Conservation (phyloP, 371 early-diverging fungal genomes). For the Ordospora pajunii region DNA sequence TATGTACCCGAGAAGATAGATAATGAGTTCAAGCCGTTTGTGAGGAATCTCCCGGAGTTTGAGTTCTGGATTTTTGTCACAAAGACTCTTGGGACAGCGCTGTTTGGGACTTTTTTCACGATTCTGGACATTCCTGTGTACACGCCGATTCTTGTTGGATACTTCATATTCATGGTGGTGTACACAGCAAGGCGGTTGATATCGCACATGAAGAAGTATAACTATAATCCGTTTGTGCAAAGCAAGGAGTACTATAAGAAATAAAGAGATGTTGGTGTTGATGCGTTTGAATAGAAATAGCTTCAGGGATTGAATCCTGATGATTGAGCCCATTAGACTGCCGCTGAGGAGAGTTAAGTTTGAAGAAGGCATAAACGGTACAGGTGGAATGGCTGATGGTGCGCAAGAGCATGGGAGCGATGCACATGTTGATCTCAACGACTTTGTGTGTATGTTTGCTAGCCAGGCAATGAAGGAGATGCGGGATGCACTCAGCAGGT, state of each 20-base stretch:
- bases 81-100: slow-evolving; percentile 21
- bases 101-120: slow-evolving; percentile 53
- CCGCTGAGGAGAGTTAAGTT: neutral
- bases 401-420: neutral
- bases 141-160: slow-evolving; percentile 69
- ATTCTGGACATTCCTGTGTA: slow-evolving; percentile 91
- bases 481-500: neutral
- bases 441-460: slow-evolving; percentile 6
- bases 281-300: neutral
- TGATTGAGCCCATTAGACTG: neutral
- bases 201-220: slow-evolving; percentile 89
- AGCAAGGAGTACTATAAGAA: slow-evolving; percentile 72
- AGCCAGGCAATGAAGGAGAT: slow-evolving; percentile 21
- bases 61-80: slow-evolving; percentile 75
- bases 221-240: slow-evolving; percentile 86
- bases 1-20: slow-evolving; percentile 61
- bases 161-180: slow-evolving; percentile 81
- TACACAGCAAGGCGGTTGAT: slow-evolving; percentile 88
- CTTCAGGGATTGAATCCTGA: neutral
- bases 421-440: neutral
- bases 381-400: neutral
- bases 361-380: neutral
- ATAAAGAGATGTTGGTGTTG: slow-evolving; percentile 4
- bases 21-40: slow-evolving; percentile 93
- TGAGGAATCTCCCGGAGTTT: slow-evolving; percentile 94